Evolutionary conservation across 179 eudicot species (phyloP).

Genomic region (Beta lomatogona): DNA sequence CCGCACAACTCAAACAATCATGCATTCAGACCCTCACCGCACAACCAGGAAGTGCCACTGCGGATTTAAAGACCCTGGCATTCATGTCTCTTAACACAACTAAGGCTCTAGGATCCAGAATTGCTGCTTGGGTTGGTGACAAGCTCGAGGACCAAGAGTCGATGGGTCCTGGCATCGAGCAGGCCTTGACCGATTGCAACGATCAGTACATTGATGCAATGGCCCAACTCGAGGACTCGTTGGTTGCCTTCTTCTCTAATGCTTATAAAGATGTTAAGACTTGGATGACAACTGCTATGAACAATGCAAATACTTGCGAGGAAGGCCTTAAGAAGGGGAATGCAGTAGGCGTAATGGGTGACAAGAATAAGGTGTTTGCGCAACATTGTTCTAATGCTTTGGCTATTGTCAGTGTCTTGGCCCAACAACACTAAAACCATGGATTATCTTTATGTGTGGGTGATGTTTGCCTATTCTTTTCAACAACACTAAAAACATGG

Average conservation of each 20-base stretch:
- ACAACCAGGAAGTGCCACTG: conserved; percentile 26
- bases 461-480: too few species aligned
- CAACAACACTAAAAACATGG: conserved; percentile 9
- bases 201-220: conserved; percentile 39
- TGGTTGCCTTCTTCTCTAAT: conserved; percentile 36
- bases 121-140: conserved; percentile 14
- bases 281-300: conserved; percentile 28
- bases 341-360: conserved; percentile 13
- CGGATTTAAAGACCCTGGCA: conserved; percentile 31
- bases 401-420: conserved; percentile 24
- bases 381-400: conserved; percentile 32
- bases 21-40: conserved; percentile 27
- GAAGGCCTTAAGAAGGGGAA: conserved; percentile 18
- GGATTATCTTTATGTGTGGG: background rate
- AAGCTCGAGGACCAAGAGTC: conserved; percentile 20
- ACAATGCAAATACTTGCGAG: conserved; percentile 25
- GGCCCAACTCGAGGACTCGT: conserved; percentile 36
- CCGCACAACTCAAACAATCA: background rate
- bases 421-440: conserved; percentile 13
- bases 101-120: background rate
- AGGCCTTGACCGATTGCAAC: conserved; percentile 30
- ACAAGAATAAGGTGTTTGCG: conserved; percentile 26
- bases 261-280: conserved; percentile 29
- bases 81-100: conserved; percentile 31
- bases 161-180: conserved; percentile 23